Base-by-base conservation (phyloP, 495 filamentous ascomycete species). In the Aspergillus wentii region DNA sequence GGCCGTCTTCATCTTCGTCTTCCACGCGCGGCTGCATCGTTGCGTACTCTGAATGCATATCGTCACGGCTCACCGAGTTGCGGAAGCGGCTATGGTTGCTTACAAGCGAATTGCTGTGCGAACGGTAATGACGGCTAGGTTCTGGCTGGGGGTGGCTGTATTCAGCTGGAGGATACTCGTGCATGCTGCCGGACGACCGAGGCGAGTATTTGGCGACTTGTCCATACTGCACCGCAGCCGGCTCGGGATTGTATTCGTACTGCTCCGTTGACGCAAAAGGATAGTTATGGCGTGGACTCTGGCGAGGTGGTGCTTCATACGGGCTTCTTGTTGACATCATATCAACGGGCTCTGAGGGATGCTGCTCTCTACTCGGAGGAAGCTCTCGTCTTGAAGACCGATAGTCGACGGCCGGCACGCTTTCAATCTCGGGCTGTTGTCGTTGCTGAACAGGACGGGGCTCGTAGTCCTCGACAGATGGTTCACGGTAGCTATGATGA, bases 21-120 rank as follows among this genome's bases (percentile, higher is more conserved):
- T 84, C 81, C 30, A 85, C 81, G 4, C 73, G 77, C 16, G 80
- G 78, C 41, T 85, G 80, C 81, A 85, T 80, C 11, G 68, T 64
- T 25, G 69, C 67, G 42, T 69, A 68, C 28, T 66, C 54, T 4
- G 62, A 52, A 29, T 65, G 65, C 35, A 57, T 57, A 9, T 47
- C 43, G 17, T 61, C 57, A 13, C 40, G 53, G 27, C 45, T 46
- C 8, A 44, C 29, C 2, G 45, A 29, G 8, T 39, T 41, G 16
- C 46, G 53, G 15, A 50, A 40, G 14, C 44, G 34, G 26, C 55
- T 51, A 16, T 48, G 33, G 8, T 45, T 33, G 26, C 39, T 38
- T 43, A 30, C 47, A 18, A 29, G 41, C 33, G 42, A 54, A 30
- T 43, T 62, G 55, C 29, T 35, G 29, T 49, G 60, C 4, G 41